A percentile compares a stretch with the other conserved stretches of the same genome.
phyloP scores from a whole-genome alignment of 495 filamentous ascomycete genomes.

The Immersiella caudata region DNA sequence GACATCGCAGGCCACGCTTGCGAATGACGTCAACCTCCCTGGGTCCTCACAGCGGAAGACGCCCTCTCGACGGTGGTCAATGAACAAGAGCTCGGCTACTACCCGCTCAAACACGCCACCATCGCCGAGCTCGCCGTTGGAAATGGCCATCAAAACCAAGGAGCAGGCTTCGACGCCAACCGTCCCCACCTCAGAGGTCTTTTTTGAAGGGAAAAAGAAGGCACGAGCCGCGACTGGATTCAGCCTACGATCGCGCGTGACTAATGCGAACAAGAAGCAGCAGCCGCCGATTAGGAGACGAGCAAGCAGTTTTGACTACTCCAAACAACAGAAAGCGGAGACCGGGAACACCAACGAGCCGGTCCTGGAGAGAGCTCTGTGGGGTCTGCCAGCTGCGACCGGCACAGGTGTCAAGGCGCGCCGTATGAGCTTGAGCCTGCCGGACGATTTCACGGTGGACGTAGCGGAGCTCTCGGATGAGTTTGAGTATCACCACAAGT shows the following conservation, averaged over 20 bases:
- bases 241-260: constrained; percentile 42
- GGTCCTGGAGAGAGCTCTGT: constrained; percentile 42
- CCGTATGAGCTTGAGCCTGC: constrained; percentile 62
- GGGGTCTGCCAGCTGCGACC: constrained; percentile 58
- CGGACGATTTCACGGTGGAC: constrained; percentile 66
- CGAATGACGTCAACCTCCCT: constrained; percentile 26
- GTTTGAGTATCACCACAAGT: constrained; percentile 60
- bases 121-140: constrained; percentile 50
- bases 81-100: constrained; percentile 48
- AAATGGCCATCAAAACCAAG: constrained; percentile 36
- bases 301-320: constrained; percentile 43
- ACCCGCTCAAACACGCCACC: constrained; percentile 58
- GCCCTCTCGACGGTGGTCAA: constrained; percentile 49
- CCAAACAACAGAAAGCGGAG: constrained; percentile 26
- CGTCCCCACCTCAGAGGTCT: constrained; percentile 45
- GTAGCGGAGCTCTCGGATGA: constrained; percentile 62
- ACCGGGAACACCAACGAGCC: constrained; percentile 22
- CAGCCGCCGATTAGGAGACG: constrained; percentile 32
- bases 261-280: constrained; percentile 26
- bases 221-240: constrained; percentile 53
- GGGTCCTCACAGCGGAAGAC: constrained; percentile 32
- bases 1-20: constrained; percentile 8
- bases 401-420: constrained; percentile 69
- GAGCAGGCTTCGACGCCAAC: constrained; percentile 37
- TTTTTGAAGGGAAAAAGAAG: constrained; percentile 45